Percentiles rank a stretch among this genome's conserved stretches.
Evolutionary conservation across 768 basidiomycete genomes (phyloP).

Genomic region (Strobilomyces dryophilus): DNA sequence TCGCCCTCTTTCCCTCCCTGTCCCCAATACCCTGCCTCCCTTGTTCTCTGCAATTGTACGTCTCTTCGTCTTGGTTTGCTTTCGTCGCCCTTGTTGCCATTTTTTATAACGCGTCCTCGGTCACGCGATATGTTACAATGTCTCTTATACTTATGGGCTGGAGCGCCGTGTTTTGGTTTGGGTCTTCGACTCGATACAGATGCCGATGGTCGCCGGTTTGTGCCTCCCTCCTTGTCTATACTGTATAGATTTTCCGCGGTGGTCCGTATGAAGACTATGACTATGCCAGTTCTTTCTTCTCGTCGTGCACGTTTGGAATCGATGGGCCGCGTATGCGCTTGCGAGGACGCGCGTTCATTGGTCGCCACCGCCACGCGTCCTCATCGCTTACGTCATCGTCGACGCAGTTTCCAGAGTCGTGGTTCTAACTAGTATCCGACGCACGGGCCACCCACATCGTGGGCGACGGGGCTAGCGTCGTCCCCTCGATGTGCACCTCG

Average conservation of each 20-base stretch:
- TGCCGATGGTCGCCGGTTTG: conserved; percentile 1
- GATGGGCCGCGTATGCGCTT: no score
- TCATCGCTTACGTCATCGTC: no score
- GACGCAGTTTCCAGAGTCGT: no score
- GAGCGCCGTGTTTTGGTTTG: conserved; percentile 9
- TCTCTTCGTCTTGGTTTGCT: conserved; percentile 24
- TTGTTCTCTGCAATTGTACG: conserved; percentile 16
- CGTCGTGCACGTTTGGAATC: no score
- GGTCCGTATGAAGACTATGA: conserved; percentile 1
- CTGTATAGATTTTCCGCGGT: conserved; percentile 20
- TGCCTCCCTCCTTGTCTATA: conserved; percentile 10
- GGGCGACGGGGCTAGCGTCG: no score
- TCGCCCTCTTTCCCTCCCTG: conserved; percentile 2
- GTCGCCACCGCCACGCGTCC: no score
- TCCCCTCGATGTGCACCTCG: no score
- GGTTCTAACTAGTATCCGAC: no score
- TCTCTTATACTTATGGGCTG: conserved; percentile 17
- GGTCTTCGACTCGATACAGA: conserved; percentile 1
- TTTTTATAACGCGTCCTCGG: conserved; percentile 10
- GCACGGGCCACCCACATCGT: no score
- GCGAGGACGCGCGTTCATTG: no score
- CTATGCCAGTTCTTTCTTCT: background rate
- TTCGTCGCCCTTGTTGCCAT: conserved; percentile 6
- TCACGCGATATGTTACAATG: conserved; percentile 9
- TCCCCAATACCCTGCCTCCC: conserved; percentile 17